A percentile compares a stretch with the other conserved stretches of the same genome.
Conservation (phyloP, 805 yeast species). For the Ogataea ramenticola region DNA sequence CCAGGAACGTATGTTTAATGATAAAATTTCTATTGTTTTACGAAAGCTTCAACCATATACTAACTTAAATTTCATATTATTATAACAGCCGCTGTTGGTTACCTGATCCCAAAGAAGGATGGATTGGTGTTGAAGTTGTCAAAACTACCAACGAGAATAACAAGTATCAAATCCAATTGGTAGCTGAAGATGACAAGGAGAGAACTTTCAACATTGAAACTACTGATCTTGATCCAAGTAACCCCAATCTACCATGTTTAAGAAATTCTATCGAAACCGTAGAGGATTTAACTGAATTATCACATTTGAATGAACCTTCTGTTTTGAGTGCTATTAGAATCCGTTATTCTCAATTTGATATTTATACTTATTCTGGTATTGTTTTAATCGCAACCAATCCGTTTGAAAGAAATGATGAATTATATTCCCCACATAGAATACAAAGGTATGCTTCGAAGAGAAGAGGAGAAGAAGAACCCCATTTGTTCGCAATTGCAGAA, state of each 20-base stretch:
- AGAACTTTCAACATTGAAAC: constrained; percentile 42
- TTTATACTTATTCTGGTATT: constrained; percentile 94
- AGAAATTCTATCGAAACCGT: constrained; percentile 92
- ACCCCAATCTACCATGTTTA: constrained; percentile 62
- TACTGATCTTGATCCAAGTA: constrained; percentile 40
- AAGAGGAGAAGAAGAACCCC: constrained; percentile 95
- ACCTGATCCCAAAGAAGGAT: constrained; percentile 65
- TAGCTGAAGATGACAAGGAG: constrained; percentile 39
- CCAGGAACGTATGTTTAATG: constrained; percentile 47
- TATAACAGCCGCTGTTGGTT: constrained; percentile 65
- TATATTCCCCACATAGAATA: constrained; percentile 86
- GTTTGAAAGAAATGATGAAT: constrained; percentile 83
- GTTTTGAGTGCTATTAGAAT: constrained; percentile 88
- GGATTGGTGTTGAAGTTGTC: constrained; percentile 64
- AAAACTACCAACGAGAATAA: constrained; percentile 32
- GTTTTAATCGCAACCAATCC: constrained; percentile 96
- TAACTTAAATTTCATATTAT: constrained; percentile 2
- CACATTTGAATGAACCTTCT: constrained; percentile 93
- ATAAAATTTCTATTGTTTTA: not conserved
- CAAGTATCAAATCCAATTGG: constrained; percentile 44
- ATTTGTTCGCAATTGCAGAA: constrained; percentile 94
- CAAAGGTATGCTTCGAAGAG: constrained; percentile 91
- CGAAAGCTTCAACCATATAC: constrained; percentile 2
- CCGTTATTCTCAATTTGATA: constrained; percentile 82
- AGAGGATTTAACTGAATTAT: constrained; percentile 87